Evolutionary conservation across 192 early-diverging fungal species (phyloP), one percentile per base, ranked within the genome.

Genomic region (Podochytrium sp.): DNA sequence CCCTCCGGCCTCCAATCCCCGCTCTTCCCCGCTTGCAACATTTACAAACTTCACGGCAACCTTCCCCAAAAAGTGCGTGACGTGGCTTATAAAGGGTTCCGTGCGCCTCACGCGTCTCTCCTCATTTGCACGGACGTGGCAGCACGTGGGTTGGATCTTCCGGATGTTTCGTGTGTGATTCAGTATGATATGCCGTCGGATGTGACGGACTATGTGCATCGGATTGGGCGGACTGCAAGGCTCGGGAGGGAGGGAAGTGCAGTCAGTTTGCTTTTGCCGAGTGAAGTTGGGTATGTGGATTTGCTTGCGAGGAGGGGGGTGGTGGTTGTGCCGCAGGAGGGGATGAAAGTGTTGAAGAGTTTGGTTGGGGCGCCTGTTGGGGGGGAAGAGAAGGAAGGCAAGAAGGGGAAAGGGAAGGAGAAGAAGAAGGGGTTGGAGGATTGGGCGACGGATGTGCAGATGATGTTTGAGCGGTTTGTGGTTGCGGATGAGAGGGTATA

Each of bases 151-250:
- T 85, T 99, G 49, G 98, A 99, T 89, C 79, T 99, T 52, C 95
- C 96, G 29, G 91, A 98, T 77, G 93, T 98, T 27, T 86, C 88
- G 30, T 86, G 86, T 51, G 95, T 99, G 76, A 84, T 99, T 47
- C 98, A 99, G 80, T 98, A 95, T 71, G 98, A 99, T 77, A 92
- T 96, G 41, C 98, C 98, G 10, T 83, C 91, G n/a, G 96, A 96
- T 77, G 82, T 94, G 12, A 89, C 91, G 35, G 96, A 97, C 56
- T 99, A 99, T 79, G 92, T 98, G 39, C 98, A 99, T 84, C 91
- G 98, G 66, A 92, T 95, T 20, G 98, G 98, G 34, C 91, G 98
- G 38, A 99, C 98, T 23, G 98, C 98, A 27, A 92, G 98, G 71
- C 78, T 98, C 7, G 98, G 98, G 42, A 86, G 92, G 47, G 85